These are phyloP conservation scores for Cryphonectria naterciae DNA, from an alignment of 2,329 filamentous ascomycete species.

Conservation along the genomic window DNA sequence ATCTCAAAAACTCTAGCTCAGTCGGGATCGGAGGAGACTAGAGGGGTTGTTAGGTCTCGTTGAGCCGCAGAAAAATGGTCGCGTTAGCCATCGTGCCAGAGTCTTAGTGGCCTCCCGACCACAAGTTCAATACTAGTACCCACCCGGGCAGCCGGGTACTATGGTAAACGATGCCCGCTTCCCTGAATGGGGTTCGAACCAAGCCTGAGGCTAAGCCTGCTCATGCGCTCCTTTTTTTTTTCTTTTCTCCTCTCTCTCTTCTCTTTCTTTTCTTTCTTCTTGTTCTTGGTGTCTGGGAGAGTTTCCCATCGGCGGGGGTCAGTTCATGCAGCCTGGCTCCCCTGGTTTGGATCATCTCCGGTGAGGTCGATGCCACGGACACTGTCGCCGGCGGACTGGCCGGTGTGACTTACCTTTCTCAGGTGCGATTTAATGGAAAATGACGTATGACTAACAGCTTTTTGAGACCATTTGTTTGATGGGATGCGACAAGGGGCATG, in stretches of 20 bases:
- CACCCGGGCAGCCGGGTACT: background rate
- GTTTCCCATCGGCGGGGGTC: background rate
- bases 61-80: slow-evolving; percentile 2
- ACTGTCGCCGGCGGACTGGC: background rate
- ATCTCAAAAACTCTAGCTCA: background rate
- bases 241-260: background rate
- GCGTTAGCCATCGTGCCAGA: slow-evolving; percentile 1
- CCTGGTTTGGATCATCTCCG: background rate
- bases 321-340: slow-evolving; percentile 2
- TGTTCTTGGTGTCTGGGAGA: background rate
- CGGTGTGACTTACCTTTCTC: background rate
- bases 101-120: background rate
- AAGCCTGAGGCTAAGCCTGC: background rate
- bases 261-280: background rate
- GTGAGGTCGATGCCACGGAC: background rate
- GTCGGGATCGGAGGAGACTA: background rate
- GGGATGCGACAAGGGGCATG: background rate
- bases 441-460: background rate
- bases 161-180: background rate
- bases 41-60: slow-evolving; percentile 1
- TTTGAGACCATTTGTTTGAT: background rate
- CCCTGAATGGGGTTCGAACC: background rate
- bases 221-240: background rate
- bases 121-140: background rate
- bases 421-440: background rate